These are phyloP conservation scores for Monascus ruber DNA, from an alignment of 2,329 filamentous ascomycete genomes.

Conservation along the genomic window DNA sequence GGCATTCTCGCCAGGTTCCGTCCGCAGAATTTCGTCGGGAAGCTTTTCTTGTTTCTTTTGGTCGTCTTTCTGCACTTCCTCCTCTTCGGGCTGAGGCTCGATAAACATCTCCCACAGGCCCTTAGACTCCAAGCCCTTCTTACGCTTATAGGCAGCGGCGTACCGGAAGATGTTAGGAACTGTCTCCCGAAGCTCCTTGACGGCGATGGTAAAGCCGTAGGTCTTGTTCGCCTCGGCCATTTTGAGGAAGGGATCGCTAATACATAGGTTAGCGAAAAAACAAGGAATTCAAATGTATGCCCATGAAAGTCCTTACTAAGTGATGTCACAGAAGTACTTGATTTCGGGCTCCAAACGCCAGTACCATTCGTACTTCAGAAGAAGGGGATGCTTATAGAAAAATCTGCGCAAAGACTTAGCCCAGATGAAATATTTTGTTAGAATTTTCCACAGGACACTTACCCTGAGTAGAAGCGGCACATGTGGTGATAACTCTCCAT, in stretches of 20 bases:
- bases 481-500: conserved; percentile 98
- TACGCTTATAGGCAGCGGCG: conserved; percentile 91
- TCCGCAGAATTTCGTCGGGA: conserved; percentile 70
- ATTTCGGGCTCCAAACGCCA: conserved; percentile 98
- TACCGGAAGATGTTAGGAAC: conserved; percentile 98
- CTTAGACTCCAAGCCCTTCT: conserved; percentile 79
- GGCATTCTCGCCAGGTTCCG: conserved; percentile 57
- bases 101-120: conserved; percentile 99
- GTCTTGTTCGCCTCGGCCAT: conserved; percentile 96
- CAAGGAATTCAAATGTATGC: conserved; percentile 2
- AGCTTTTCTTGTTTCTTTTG: conserved; percentile 53
- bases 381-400: conserved; percentile 92
- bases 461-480: conserved; percentile 99
- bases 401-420: conserved; percentile 43
- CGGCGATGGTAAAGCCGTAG: conserved; percentile 96
- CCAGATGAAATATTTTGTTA: background rate
- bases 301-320: conserved; percentile 56
- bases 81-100: conserved; percentile 51
- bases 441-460: conserved; percentile 22
- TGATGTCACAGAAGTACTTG: conserved; percentile 99
- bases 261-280: conserved; percentile 17
- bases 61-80: conserved; percentile 45
- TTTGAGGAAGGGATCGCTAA: conserved; percentile 81
- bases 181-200: conserved; percentile 94
- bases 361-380: conserved; percentile 98